Percentiles rank a stretch among this genome's conserved stretches.
phyloP scores from a whole-genome alignment of 2,329 filamentous ascomycete species.

The Fusarium udum region DNA sequence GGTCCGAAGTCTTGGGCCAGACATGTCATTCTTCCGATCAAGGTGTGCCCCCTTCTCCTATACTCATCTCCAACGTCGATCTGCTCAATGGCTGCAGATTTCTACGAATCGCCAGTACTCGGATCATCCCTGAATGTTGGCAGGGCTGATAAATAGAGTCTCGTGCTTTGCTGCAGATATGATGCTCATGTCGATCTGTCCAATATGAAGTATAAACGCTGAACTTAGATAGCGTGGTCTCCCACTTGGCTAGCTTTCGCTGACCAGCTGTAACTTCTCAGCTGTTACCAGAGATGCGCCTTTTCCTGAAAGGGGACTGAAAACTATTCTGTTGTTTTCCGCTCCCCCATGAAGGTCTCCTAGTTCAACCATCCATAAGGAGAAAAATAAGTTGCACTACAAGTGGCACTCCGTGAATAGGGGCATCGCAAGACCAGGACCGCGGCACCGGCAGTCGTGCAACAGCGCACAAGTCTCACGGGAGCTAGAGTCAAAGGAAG shows the following conservation, averaged over 20 bases:
- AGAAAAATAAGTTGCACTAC: slow-evolving; percentile 12
- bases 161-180: slow-evolving; percentile 9
- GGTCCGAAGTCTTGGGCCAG: slow-evolving; percentile 1
- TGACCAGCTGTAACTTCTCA: slow-evolving; percentile 19
- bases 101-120: slow-evolving; percentile 16
- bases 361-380: background rate
- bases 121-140: slow-evolving; percentile 1
- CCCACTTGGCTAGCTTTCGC: background rate
- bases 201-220: slow-evolving; percentile 15
- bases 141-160: slow-evolving; percentile 30
- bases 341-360: background rate
- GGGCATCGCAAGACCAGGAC: slow-evolving; percentile 23
- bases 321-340: background rate
- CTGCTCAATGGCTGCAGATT: slow-evolving; percentile 15
- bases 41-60: slow-evolving; percentile 11
- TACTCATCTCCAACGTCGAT: slow-evolving; percentile 9
- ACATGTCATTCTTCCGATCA: slow-evolving; percentile 4
- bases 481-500: slow-evolving; percentile 23
- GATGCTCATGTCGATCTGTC: slow-evolving; percentile 2
- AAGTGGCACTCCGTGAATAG: slow-evolving; percentile 16
- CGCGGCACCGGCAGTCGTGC: slow-evolving; percentile 32
- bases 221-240: slow-evolving; percentile 1
- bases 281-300: background rate
- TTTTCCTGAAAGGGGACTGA: background rate
- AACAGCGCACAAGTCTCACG: slow-evolving; percentile 11